Conservation (phyloP, 2,329 filamentous ascomycete genomes). For the Colletotrichum echinochloae region DNA sequence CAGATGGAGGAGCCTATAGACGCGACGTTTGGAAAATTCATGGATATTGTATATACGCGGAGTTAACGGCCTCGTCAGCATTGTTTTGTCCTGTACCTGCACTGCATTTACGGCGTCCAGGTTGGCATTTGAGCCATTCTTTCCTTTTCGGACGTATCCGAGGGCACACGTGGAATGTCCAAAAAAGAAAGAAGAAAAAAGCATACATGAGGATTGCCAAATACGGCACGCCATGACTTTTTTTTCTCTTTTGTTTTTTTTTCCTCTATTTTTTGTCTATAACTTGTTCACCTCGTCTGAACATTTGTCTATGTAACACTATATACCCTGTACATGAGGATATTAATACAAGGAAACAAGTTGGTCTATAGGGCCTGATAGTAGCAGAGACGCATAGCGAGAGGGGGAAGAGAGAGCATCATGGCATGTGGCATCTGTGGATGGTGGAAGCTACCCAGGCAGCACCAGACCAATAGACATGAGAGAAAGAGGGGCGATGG, state of each 20-base stretch:
- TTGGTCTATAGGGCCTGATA: neutral
- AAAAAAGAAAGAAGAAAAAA: neutral
- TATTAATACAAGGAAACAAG: conserved; percentile 19
- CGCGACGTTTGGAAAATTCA: conserved; percentile 51
- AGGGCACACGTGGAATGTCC: neutral
- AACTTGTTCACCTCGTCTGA: conserved; percentile 11
- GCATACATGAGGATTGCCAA: neutral
- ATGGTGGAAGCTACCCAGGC: conserved; percentile 3
- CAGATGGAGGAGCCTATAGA: conserved; percentile 53
- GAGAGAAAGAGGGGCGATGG: conserved; percentile 4
- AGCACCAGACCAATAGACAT: conserved; percentile 20
- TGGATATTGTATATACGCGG: conserved; percentile 52
- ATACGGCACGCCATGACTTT: neutral
- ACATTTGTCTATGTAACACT: conserved; percentile 28
- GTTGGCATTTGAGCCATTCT: neutral
- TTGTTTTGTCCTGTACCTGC: conserved; percentile 11
- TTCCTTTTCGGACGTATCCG: neutral
- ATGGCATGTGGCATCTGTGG: conserved; percentile 13
- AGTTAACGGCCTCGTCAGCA: conserved; percentile 21
- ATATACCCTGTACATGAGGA: conserved; percentile 41
- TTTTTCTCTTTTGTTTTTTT: no score
- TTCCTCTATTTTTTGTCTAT: no score
- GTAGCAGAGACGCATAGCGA: neutral
- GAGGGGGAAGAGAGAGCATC: neutral
- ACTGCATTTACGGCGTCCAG: conserved; percentile 34